Evolutionary conservation across 768 basidiomycete species (phyloP).

Genomic region (Calocera viscosa): DNA sequence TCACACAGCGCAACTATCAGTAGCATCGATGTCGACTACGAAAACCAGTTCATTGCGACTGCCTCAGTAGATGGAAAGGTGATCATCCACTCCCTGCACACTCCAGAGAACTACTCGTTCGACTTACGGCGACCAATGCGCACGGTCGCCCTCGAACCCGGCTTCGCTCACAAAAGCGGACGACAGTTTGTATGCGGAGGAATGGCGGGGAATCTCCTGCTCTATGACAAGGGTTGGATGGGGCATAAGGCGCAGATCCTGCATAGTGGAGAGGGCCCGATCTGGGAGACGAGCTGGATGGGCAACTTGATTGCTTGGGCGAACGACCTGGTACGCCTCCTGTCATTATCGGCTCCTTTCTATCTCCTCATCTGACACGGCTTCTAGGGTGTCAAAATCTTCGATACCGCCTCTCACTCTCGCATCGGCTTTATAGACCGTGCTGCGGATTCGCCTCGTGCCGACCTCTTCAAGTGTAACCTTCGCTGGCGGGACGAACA

Average conservation of each 20-base stretch:
- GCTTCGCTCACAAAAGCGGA: conserved; percentile 65
- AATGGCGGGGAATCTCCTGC: conserved; percentile 69
- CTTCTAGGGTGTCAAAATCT: conserved; percentile 78
- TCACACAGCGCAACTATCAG: conserved; percentile 79
- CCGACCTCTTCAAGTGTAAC: conserved; percentile 88
- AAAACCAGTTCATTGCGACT: conserved; percentile 80
- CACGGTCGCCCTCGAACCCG: conserved; percentile 78
- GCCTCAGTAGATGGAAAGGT: conserved; percentile 90
- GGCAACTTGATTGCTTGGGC: conserved; percentile 88
- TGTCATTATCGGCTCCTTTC: too few relatives aligned
- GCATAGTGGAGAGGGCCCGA: conserved; percentile 80
- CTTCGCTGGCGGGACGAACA: conserved; percentile 87
- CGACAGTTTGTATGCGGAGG: conserved; percentile 85
- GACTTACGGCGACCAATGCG: conserved; percentile 89
- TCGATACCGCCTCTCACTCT: conserved; percentile 64
- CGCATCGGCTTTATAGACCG: conserved; percentile 80
- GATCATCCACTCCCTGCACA: conserved; percentile 68
- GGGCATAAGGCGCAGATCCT: conserved; percentile 82
- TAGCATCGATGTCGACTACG: conserved; percentile 72
- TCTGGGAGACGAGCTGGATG: conserved; percentile 85
- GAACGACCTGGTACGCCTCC: conserved; percentile 63
- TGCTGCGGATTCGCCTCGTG: conserved; percentile 67
- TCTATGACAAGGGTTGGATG: conserved; percentile 93
- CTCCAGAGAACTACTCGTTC: conserved; percentile 68
- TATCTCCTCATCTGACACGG: background rate